Conservation (phyloP, 108 stramenopile genomes). For the Discostella stelligeroides region DNA sequence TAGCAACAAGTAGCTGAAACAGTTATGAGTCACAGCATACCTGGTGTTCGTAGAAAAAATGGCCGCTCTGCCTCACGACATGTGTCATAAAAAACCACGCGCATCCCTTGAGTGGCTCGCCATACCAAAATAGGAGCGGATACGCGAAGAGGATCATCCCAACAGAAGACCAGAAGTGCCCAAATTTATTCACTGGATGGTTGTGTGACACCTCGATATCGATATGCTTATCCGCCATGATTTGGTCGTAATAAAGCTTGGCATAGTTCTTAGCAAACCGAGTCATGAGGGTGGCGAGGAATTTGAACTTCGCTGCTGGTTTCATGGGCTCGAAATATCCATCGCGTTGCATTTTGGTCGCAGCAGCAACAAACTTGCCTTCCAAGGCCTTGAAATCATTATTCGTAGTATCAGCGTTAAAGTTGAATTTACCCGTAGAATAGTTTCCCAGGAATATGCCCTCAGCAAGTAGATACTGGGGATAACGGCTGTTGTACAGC, state of each 20-base stretch:
- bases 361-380: constrained; percentile 55
- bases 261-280: constrained; percentile 44
- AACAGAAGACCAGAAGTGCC: constrained; percentile 57
- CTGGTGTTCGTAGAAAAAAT: constrained; percentile 67
- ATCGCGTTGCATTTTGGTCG: constrained; percentile 44
- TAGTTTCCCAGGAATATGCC: constrained; percentile 61
- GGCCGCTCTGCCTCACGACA: constrained; percentile 52
- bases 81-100: constrained; percentile 56
- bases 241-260: constrained; percentile 46
- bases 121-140: constrained; percentile 49
- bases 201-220: constrained; percentile 63
- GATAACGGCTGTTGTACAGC: constrained; percentile 56
- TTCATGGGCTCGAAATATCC: constrained; percentile 55
- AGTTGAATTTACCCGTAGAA: constrained; percentile 63
- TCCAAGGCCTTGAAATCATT: constrained; percentile 39
- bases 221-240: constrained; percentile 62
- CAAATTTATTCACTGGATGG: constrained; percentile 64
- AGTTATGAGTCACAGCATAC: background rate
- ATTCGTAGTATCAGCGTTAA: constrained; percentile 45
- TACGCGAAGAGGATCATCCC: constrained; percentile 59
- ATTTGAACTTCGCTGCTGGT: constrained; percentile 19
- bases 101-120: constrained; percentile 50
- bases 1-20: background rate
- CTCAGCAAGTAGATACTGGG: constrained; percentile 58
- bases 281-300: constrained; percentile 16